A percentile compares a stretch with the other conserved stretches of the same genome.
Evolutionary conservation across 495 filamentous ascomycete species (phyloP).

Genomic region (Podospora didyma): DNA sequence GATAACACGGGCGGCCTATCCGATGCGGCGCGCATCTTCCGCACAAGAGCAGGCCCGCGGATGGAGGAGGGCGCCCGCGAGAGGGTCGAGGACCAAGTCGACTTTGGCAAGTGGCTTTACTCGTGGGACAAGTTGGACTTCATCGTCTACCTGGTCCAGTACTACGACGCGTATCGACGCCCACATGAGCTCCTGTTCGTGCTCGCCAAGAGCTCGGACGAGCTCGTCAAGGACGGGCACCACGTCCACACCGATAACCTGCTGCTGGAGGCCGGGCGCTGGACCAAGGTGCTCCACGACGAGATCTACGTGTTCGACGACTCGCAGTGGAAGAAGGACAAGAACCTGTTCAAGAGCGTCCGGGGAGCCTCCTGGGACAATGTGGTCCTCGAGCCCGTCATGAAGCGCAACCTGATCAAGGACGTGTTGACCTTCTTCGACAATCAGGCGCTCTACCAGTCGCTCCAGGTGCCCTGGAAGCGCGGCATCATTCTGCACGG

Average conservation of each 20-base stretch:
- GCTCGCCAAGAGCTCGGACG: constrained; percentile 11
- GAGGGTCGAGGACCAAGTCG: constrained; percentile 31
- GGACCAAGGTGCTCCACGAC: constrained; percentile 42
- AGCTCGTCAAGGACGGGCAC: constrained; percentile 56
- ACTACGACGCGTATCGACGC: constrained; percentile 54
- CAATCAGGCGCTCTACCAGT: constrained; percentile 40
- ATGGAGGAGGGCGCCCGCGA: constrained; percentile 27
- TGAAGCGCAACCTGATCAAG: constrained; percentile 47
- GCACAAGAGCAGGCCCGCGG: not conserved
- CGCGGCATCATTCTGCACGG: constrained; percentile 47
- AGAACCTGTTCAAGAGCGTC: constrained; percentile 48
- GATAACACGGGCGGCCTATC: not conserved
- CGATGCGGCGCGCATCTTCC: constrained; percentile 14
- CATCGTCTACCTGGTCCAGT: constrained; percentile 39
- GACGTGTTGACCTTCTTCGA: constrained; percentile 58
- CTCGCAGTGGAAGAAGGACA: constrained; percentile 50
- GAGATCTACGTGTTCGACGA: constrained; percentile 58
- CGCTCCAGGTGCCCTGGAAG: constrained; percentile 57
- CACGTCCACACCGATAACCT: constrained; percentile 40
- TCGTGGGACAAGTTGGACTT: constrained; percentile 59
- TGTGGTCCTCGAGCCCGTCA: constrained; percentile 51
- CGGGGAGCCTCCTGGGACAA: constrained; percentile 53
- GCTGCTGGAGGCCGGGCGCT: constrained; percentile 40
- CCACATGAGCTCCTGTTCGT: not conserved
- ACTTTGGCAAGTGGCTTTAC: constrained; percentile 45